These are phyloP conservation scores for Hypoxylon sp. DNA, from an alignment of 2,329 filamentous ascomycete genomes.

Conservation along the genomic window DNA sequence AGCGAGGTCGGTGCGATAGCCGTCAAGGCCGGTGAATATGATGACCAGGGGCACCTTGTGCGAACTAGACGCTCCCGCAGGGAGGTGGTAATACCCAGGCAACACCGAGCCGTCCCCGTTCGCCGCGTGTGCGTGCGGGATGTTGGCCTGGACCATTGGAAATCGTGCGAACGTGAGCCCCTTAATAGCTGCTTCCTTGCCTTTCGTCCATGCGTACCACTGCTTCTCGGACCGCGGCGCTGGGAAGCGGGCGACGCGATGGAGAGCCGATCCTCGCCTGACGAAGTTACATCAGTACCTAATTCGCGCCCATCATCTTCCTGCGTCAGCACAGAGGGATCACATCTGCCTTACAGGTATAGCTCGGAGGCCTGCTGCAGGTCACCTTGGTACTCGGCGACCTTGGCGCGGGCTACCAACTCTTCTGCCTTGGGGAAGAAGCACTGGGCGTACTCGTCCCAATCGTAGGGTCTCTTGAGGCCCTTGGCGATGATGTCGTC, in stretches of 20 bases:
- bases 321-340: neutral
- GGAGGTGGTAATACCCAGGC: slow-evolving; percentile 43
- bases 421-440: slow-evolving; percentile 46
- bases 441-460: slow-evolving; percentile 48
- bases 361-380: slow-evolving; percentile 44
- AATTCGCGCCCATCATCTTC: no score
- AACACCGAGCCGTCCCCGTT: slow-evolving; percentile 39
- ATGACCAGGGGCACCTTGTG: slow-evolving; percentile 39
- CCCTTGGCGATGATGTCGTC: slow-evolving; percentile 41
- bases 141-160: slow-evolving; percentile 42
- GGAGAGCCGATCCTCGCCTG: slow-evolving; percentile 46
- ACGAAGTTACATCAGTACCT: neutral
- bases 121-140: slow-evolving; percentile 42
- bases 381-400: slow-evolving; percentile 34
- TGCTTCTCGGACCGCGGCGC: slow-evolving; percentile 45
- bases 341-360: slow-evolving; percentile 39
- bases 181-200: slow-evolving; percentile 43
- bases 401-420: slow-evolving; percentile 36
- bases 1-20: slow-evolving; percentile 45
- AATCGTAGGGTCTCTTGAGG: slow-evolving; percentile 42
- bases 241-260: slow-evolving; percentile 48
- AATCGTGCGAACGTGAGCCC: slow-evolving; percentile 41
- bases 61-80: slow-evolving; percentile 30
- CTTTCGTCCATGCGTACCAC: slow-evolving; percentile 40
- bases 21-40: slow-evolving; percentile 44